Evolutionary conservation across 1,139 yeast genomes (phyloP).

Genomic region (Suhomyces choctaworum): DNA sequence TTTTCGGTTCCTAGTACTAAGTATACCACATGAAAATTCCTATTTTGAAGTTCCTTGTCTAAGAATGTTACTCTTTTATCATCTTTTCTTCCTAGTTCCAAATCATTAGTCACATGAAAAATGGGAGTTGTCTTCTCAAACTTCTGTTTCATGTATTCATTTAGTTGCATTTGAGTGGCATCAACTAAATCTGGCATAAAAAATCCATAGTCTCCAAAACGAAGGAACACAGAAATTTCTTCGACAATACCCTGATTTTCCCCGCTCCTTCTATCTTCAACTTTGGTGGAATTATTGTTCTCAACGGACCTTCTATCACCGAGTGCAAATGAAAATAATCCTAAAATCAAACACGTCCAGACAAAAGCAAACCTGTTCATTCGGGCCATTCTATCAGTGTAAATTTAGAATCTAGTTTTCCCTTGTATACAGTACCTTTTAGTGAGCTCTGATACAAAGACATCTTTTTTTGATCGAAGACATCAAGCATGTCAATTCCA

Average conservation of each 20-base stretch:
- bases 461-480: no score
- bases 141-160: constrained; percentile 16
- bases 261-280: no score
- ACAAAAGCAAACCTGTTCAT: no score
- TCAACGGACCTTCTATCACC: no score
- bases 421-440: no score
- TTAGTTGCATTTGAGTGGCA: constrained; percentile 46
- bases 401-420: no score
- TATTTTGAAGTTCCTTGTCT: background rate
- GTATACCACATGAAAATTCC: constrained; percentile 23
- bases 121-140: constrained; percentile 13
- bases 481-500: constrained; percentile 30
- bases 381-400: no score
- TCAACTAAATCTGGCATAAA: constrained; percentile 48
- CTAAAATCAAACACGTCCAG: no score
- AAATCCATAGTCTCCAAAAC: constrained; percentile 40
- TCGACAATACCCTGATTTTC: no score
- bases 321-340: no score
- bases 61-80: background rate
- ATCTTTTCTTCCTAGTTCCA: constrained; percentile 1
- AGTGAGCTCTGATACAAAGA: no score
- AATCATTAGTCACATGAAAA: constrained; percentile 23
- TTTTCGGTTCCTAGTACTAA: constrained; percentile 31
- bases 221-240: constrained; percentile 34
- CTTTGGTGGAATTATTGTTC: no score